Evolutionary conservation across 2,329 filamentous ascomycete genomes (phyloP).

Genomic region (Hirsutella minnesotensis): DNA sequence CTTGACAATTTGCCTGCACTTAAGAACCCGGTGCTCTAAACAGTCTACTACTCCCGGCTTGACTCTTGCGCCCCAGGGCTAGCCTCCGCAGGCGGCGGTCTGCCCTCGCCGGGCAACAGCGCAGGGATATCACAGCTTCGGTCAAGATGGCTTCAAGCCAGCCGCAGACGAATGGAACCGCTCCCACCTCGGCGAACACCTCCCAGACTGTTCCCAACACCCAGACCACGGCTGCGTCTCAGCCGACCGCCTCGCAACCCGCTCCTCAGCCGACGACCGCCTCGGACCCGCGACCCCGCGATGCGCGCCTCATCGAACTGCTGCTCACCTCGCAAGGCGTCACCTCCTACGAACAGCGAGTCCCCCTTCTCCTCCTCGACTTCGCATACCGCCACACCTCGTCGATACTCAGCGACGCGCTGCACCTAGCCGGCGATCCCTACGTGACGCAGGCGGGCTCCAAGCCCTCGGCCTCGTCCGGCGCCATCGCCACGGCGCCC

Average conservation of each 20-base stretch:
- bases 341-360: slow-evolving; percentile 68
- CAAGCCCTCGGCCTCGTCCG: slow-evolving; percentile 35
- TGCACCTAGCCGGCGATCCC: slow-evolving; percentile 58
- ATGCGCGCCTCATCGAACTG: slow-evolving; percentile 68
- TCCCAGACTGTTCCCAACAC: slow-evolving; percentile 25
- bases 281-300: slow-evolving; percentile 53
- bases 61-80: too few species aligned
- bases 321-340: slow-evolving; percentile 71
- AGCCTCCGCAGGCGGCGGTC: background rate
- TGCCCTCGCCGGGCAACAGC: background rate
- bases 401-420: slow-evolving; percentile 56
- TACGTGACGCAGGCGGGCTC: slow-evolving; percentile 47
- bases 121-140: background rate
- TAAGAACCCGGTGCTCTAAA: too few species aligned
- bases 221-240: slow-evolving; percentile 18
- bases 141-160: slow-evolving; percentile 23
- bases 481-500: slow-evolving; percentile 34
- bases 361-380: slow-evolving; percentile 72
- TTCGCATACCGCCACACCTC: slow-evolving; percentile 77
- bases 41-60: too few species aligned
- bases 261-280: slow-evolving; percentile 20
- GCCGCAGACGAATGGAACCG: slow-evolving; percentile 43
- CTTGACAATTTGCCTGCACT: too few species aligned
- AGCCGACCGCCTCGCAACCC: slow-evolving; percentile 12
- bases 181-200: slow-evolving; percentile 24